Evolutionary conservation across 257 asterid genomes (phyloP).

Genomic region (Solanum dulcamara): DNA sequence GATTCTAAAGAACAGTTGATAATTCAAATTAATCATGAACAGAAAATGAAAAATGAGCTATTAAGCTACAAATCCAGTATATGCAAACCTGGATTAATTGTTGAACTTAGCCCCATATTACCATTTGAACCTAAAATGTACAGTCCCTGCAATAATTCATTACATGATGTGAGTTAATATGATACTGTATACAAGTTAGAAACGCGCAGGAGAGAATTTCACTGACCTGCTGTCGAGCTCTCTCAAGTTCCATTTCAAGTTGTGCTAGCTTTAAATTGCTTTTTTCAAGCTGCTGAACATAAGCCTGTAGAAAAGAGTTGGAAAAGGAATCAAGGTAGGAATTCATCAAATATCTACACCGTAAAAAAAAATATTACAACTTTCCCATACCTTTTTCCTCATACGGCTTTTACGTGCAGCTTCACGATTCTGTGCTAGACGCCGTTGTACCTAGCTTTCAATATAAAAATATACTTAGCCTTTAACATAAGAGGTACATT

Average conservation of each 20-base stretch:
- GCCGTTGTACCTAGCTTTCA: conserved; percentile 52
- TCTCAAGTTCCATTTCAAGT: conserved; percentile 67
- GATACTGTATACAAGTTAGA: not conserved
- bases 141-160: conserved; percentile 34
- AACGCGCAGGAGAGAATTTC: not conserved
- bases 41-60: not conserved
- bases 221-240: conserved; percentile 67
- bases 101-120: conserved; percentile 37
- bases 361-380: not conserved
- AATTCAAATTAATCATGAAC: not conserved
- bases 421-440: conserved; percentile 89
- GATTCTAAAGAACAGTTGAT: not conserved
- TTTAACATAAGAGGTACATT: not conserved
- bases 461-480: not conserved
- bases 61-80: not conserved
- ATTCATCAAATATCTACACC: not conserved
- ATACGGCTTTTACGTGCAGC: conserved; percentile 89
- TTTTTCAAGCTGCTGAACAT: conserved; percentile 78
- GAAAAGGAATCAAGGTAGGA: not conserved
- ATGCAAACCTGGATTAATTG: conserved; percentile 46
- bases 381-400: conserved; percentile 61
- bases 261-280: conserved; percentile 85
- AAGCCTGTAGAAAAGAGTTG: conserved; percentile 37
- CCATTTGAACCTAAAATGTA: conserved; percentile 41
- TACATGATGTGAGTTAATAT: not conserved